phyloP scores from a whole-genome alignment of 1,284 basidiomycete genomes.

The Pascua guehoae region DNA sequence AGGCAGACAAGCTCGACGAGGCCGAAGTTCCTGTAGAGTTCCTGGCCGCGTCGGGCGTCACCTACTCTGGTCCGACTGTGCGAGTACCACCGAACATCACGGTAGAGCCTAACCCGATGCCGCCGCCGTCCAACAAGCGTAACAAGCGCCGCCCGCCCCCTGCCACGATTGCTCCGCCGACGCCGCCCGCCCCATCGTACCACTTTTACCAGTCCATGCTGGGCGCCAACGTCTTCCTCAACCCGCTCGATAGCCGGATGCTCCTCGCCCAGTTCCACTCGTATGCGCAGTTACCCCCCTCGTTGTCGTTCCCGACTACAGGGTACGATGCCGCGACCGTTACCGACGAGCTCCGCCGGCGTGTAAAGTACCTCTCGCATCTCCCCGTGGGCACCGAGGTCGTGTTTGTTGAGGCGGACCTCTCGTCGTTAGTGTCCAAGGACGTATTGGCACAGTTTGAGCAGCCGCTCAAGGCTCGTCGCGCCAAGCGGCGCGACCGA shows the following conservation, averaged over 20 bases:
- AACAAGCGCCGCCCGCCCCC: conserved; percentile 31
- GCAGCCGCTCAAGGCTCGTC: conserved; percentile 69
- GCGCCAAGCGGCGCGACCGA: conserved; percentile 70
- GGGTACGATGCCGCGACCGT: conserved; percentile 62
- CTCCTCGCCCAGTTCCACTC: conserved; percentile 77
- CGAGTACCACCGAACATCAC: conserved; percentile 38
- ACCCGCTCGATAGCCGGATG: conserved; percentile 93
- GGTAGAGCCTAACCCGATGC: conserved; percentile 43
- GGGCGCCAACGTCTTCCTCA: conserved; percentile 86
- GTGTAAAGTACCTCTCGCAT: conserved; percentile 93
- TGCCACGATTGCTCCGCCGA: conserved; percentile 24
- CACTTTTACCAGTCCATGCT: conserved; percentile 94
- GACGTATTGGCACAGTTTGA: conserved; percentile 75
- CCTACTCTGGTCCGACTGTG: conserved; percentile 12
- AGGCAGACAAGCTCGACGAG: conserved; percentile 1
- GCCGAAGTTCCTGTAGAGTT: conserved; percentile 7
- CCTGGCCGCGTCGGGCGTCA: conserved; percentile 2
- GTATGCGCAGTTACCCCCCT: conserved; percentile 80
- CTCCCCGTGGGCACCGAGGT: conserved; percentile 89
- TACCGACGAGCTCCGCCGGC: conserved; percentile 85
- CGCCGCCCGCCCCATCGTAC: conserved; percentile 55
- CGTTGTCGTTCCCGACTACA: conserved; percentile 73
- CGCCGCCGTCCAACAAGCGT: conserved; percentile 19
- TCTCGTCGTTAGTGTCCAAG: conserved; percentile 67
- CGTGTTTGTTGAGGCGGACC: conserved; percentile 87